Evolutionary conservation across 495 filamentous ascomycete species (phyloP).

Genomic region (Astrothelium subdiscretum): DNA sequence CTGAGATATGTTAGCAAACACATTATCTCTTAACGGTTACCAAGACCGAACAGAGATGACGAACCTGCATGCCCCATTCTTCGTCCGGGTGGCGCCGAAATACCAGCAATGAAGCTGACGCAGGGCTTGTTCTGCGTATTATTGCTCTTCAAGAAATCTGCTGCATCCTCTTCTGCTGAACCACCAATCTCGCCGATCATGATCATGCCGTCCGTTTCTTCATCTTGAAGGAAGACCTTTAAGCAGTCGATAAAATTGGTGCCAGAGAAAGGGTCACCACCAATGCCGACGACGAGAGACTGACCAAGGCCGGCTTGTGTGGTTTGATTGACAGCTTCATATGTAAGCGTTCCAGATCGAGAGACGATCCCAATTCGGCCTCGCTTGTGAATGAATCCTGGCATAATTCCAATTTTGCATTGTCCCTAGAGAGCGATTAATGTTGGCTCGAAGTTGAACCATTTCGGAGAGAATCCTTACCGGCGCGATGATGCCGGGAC

Average conservation of each 20-base stretch:
- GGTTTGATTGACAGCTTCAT: conserved; percentile 99
- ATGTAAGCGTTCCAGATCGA: conserved; percentile 94
- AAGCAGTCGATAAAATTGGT: conserved; percentile 99
- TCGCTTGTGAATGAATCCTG: conserved; percentile 99
- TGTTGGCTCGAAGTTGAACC: not conserved
- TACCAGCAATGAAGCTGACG: conserved; percentile 96
- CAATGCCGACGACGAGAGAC: conserved; percentile 95
- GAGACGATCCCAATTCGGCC: conserved; percentile 97
- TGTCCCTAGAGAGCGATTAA: conserved; percentile 48
- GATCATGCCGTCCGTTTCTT: conserved; percentile 97
- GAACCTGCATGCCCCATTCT: conserved; percentile 93
- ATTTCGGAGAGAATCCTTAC: conserved; percentile 31
- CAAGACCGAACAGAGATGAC: conserved; percentile 2
- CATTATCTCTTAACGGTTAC: not conserved
- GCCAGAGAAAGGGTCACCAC: conserved; percentile 95
- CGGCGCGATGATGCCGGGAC: conserved; percentile 92
- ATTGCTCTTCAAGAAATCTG: conserved; percentile 84
- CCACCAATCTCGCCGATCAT: conserved; percentile 99
- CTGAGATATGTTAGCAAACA: conserved; percentile 21
- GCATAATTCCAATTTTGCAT: conserved; percentile 99
- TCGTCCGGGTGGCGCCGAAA: conserved; percentile 88
- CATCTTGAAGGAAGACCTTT: conserved; percentile 88
- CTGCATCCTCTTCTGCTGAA: conserved; percentile 92
- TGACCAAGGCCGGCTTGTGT: conserved; percentile 93
- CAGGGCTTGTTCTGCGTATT: conserved; percentile 92